Conservation (phyloP, 1,284 basidiomycete genomes). For the Boletus albobrunnescens region DNA sequence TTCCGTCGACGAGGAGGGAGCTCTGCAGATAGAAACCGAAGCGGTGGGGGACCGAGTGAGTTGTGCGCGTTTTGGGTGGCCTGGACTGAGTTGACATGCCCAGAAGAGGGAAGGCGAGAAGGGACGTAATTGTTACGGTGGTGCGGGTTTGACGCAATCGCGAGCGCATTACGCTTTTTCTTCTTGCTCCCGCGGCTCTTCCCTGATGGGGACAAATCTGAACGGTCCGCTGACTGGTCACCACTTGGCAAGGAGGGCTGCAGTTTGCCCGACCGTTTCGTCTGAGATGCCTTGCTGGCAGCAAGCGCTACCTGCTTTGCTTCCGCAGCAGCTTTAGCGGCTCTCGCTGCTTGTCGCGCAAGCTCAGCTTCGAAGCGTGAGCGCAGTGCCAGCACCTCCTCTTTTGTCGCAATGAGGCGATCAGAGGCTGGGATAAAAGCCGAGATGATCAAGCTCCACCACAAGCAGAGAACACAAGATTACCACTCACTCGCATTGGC, state of each 20-base stretch:
- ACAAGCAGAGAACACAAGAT: constrained; percentile 23
- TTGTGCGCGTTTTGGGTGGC: constrained; percentile 42
- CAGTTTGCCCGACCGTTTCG: constrained; percentile 41
- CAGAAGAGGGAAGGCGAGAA: constrained; percentile 66
- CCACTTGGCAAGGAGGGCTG: constrained; percentile 29
- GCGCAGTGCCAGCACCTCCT: constrained; percentile 61
- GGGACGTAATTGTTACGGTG: constrained; percentile 86
- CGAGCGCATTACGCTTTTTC: constrained; percentile 82
- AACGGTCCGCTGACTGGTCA: constrained; percentile 36
- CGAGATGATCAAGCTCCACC: constrained; percentile 24
- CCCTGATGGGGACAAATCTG: constrained; percentile 37
- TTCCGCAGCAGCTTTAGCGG: constrained; percentile 41
- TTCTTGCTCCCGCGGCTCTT: constrained; percentile 61
- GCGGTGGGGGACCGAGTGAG: constrained; percentile 53
- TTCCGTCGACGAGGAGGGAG: constrained; percentile 50
- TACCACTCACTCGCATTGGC: constrained; percentile 64
- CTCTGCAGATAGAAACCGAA: constrained; percentile 65
- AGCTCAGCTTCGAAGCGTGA: constrained; percentile 69
- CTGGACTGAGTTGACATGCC: constrained; percentile 38
- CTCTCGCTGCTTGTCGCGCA: constrained; percentile 59
- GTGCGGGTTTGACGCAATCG: constrained; percentile 87
- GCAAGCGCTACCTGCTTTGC: constrained; percentile 41
- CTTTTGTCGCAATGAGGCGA: constrained; percentile 59
- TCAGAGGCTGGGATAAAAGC: constrained; percentile 54
- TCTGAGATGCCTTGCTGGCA: constrained; percentile 23